A percentile compares a stretch with the other conserved stretches of the same genome.
Evolutionary conservation across 306 rosid species (phyloP).

Genomic region (Medicago lupulina): DNA sequence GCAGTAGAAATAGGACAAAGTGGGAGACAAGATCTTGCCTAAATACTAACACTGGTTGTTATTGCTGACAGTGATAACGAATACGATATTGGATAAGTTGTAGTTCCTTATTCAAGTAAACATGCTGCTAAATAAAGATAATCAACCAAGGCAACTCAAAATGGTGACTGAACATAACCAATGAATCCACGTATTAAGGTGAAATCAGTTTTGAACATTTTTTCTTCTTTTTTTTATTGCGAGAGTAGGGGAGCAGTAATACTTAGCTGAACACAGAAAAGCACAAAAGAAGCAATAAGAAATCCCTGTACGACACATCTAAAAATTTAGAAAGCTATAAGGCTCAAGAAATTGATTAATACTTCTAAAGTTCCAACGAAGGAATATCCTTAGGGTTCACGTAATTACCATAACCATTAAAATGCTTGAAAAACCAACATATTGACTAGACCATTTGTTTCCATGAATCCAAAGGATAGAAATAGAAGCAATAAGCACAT

Average conservation of each 20-base stretch:
- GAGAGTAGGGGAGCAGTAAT: not conserved
- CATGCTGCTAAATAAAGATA: slow-evolving; percentile 10
- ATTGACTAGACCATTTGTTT: slow-evolving; percentile 20
- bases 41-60: slow-evolving; percentile 8
- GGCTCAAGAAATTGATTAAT: slow-evolving; percentile 20
- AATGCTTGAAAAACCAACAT: slow-evolving; percentile 19
- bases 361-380: slow-evolving; percentile 26
- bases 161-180: slow-evolving; percentile 13
- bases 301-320: slow-evolving; percentile 5
- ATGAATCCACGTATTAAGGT: slow-evolving; percentile 2
- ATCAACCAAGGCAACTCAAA: slow-evolving; percentile 10
- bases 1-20: not conserved
- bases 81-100: slow-evolving; percentile 1
- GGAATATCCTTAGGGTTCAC: slow-evolving; percentile 26
- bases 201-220: not conserved
- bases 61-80: slow-evolving; percentile 1
- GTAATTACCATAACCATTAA: slow-evolving; percentile 5
- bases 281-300: not conserved
- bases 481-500: slow-evolving; percentile 25
- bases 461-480: slow-evolving; percentile 30
- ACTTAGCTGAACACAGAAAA: slow-evolving; percentile 13
- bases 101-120: slow-evolving; percentile 13
- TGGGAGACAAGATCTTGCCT: not conserved
- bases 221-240: not conserved
- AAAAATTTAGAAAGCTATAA: not conserved